These are phyloP conservation scores for Boletus pseudopeckii DNA, from an alignment of 768 basidiomycete genomes.

Conservation along the genomic window DNA sequence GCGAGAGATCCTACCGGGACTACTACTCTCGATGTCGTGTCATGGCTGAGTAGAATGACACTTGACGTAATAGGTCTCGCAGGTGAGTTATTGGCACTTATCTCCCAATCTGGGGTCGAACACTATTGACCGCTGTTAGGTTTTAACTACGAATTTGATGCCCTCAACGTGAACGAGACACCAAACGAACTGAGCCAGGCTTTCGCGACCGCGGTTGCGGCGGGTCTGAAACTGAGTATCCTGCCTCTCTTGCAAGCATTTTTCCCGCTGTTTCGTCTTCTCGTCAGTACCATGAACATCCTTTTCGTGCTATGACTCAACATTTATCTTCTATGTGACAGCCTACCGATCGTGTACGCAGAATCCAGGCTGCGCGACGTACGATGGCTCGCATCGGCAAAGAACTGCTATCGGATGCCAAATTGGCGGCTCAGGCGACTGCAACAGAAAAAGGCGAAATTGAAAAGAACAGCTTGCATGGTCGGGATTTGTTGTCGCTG, in stretches of 20 bases:
- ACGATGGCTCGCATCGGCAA: slow-evolving; percentile 51
- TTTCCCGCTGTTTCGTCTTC: no score
- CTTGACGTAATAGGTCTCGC: slow-evolving; percentile 42
- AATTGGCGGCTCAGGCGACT: slow-evolving; percentile 32
- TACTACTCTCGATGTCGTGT: slow-evolving; percentile 27
- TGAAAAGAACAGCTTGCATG: slow-evolving; percentile 32
- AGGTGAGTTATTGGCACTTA: slow-evolving; percentile 15
- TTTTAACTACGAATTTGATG: slow-evolving; percentile 36
- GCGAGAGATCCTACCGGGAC: slow-evolving; percentile 19
- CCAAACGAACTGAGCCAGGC: no score
- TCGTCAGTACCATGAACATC: slow-evolving; percentile 28
- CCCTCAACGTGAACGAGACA: slow-evolving; percentile 22
- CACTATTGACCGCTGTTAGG: slow-evolving; percentile 11
- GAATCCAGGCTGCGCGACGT: slow-evolving; percentile 27
- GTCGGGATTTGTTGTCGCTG: slow-evolving; percentile 58
- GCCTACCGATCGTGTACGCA: slow-evolving; percentile 20
- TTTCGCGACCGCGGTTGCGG: no score
- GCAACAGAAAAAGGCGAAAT: slow-evolving; percentile 29
- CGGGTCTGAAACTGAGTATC: no score
- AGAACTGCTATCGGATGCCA: slow-evolving; percentile 48
- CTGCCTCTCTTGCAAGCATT: no score
- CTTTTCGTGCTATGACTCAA: neutral
- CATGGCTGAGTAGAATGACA: slow-evolving; percentile 34
- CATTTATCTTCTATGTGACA: slow-evolving; percentile 4
- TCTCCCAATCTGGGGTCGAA: neutral